phyloP scores from a whole-genome alignment of 805 yeast species.

The Saccharomycodes ludwigii region DNA sequence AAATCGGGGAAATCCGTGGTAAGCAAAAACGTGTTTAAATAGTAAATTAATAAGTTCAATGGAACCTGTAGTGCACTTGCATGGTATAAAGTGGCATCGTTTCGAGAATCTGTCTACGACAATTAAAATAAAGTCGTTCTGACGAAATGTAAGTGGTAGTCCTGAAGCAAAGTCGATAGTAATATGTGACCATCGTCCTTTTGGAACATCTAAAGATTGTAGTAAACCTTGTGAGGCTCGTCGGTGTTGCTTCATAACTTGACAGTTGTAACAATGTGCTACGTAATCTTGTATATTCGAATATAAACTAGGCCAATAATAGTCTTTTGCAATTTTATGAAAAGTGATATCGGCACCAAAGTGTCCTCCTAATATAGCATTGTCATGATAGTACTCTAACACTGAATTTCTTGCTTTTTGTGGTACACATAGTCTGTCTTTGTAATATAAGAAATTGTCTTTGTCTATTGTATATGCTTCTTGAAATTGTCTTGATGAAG shows the following conservation, averaged over 20 bases:
- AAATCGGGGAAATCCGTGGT: constrained; percentile 9
- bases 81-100: constrained; percentile 9
- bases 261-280: constrained; percentile 6
- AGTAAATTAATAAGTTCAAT: constrained; percentile 8
- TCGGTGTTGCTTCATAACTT: constrained; percentile 5
- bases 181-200: constrained; percentile 11
- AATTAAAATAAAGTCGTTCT: constrained; percentile 8
- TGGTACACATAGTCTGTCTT: background rate
- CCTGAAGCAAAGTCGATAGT: constrained; percentile 12
- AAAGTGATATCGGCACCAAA: constrained; percentile 7
- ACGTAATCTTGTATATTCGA: constrained; percentile 2
- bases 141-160: constrained; percentile 4
- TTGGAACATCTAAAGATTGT: constrained; percentile 7
- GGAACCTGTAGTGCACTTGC: constrained; percentile 6
- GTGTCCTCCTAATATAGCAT: constrained; percentile 7
- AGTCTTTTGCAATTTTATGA: constrained; percentile 3
- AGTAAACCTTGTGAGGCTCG: constrained; percentile 6
- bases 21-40: constrained; percentile 7
- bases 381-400: constrained; percentile 5
- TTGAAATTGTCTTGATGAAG: no score
- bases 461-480: no score
- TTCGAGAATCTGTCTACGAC: constrained; percentile 12
- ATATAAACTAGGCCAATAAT: constrained; percentile 5
- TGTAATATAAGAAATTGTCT: background rate
- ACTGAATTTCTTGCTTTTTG: background rate